These are phyloP conservation scores for Mycosarcoma mackinlayi DNA, from an alignment of 1,284 basidiomycete species.

Conservation along the genomic window DNA sequence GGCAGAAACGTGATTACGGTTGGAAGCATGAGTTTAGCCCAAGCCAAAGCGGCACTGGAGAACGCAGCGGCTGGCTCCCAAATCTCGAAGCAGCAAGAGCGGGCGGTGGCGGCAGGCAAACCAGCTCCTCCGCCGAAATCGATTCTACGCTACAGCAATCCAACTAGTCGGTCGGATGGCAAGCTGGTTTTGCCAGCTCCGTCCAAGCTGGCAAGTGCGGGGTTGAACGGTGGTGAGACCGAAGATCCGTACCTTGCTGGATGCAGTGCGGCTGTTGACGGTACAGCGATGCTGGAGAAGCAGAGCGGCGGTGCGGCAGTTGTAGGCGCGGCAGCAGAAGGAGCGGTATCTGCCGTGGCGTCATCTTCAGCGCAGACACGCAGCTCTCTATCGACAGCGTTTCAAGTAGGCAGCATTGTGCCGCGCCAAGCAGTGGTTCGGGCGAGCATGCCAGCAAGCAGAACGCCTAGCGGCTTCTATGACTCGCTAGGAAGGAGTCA, in stretches of 20 bases:
- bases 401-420: slow-evolving; percentile 36
- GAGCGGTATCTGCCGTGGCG: neutral
- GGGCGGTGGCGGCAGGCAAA: neutral
- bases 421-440: slow-evolving; percentile 15
- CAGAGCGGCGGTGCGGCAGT: neutral
- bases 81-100: neutral
- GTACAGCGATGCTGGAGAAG: neutral
- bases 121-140: slow-evolving; percentile 13
- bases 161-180: neutral
- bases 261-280: neutral
- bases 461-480: slow-evolving; percentile 12
- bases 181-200: slow-evolving; percentile 26
- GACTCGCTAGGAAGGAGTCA: slow-evolving; percentile 3
- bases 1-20: slow-evolving; percentile 34
- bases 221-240: neutral
- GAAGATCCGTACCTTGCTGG: slow-evolving; percentile 27
- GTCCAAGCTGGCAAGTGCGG: slow-evolving; percentile 3
- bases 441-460: neutral
- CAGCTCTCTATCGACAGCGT: slow-evolving; percentile 9
- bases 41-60: slow-evolving; percentile 18
- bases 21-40: slow-evolving; percentile 15
- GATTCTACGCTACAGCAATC: slow-evolving; percentile 1
- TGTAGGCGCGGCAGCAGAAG: neutral
- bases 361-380: slow-evolving; percentile 3
- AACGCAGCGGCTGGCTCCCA: slow-evolving; percentile 7